Conservation (phyloP, 768 basidiomycete genomes). For the Myochromella boudieri region DNA sequence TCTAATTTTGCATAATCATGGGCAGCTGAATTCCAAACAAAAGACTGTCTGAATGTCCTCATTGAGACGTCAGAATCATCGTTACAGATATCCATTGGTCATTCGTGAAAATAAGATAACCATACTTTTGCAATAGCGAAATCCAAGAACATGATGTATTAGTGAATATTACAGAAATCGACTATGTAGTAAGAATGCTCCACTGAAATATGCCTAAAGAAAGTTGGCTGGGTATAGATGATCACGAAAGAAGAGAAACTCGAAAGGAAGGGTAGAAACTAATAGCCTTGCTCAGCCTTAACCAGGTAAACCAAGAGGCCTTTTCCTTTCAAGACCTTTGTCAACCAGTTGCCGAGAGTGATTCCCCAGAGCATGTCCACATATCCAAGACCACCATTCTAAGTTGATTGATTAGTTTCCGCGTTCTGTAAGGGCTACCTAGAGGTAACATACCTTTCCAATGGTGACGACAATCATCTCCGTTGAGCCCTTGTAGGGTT, state of each 20-base stretch:
- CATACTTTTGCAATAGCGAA: too few relatives aligned
- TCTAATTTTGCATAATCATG: too few relatives aligned
- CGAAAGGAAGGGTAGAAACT: background rate
- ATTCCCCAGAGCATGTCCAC: constrained; percentile 47
- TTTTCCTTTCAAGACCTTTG: constrained; percentile 40
- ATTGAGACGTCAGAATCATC: too few relatives aligned
- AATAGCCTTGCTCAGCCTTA: constrained; percentile 19
- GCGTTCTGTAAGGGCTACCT: background rate
- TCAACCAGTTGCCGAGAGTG: constrained; percentile 44
- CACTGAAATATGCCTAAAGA: background rate
- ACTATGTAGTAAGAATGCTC: background rate
- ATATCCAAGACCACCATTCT: constrained; percentile 45
- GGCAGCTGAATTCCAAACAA: too few relatives aligned
- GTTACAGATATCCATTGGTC: too few relatives aligned
- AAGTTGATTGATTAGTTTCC: background rate
- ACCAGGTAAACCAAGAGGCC: constrained; percentile 19
- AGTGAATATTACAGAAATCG: too few relatives aligned
- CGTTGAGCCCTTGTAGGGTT: constrained; percentile 45
- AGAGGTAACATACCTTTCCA: constrained; percentile 44
- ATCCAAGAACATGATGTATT: too few relatives aligned
- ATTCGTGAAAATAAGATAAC: too few relatives aligned
- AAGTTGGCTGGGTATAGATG: background rate
- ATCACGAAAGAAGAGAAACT: background rate
- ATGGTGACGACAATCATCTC: constrained; percentile 62
- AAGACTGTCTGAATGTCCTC: too few relatives aligned